Conservation (phyloP, 2,329 filamentous ascomycete species). For the Verticillium nubilum region DNA sequence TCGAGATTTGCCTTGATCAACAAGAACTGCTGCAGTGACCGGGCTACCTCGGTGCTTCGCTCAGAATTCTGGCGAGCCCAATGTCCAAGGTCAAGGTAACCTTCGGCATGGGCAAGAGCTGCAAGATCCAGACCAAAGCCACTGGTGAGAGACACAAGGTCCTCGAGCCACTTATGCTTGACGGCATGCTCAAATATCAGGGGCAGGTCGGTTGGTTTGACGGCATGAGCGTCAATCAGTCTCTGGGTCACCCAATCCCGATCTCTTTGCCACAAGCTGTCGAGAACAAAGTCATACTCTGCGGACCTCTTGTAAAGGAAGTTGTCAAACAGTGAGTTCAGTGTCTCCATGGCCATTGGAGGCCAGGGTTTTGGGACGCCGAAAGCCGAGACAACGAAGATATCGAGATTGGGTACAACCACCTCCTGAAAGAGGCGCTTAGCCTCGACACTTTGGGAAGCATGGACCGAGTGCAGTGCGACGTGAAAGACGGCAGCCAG, state of each 20-base stretch:
- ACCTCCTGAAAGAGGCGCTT: conserved; percentile 62
- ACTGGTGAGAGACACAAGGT: conserved; percentile 71
- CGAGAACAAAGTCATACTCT: conserved; percentile 81
- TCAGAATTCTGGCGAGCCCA: conserved; percentile 73
- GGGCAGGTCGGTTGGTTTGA: conserved; percentile 51
- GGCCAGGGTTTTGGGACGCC: conserved; percentile 75
- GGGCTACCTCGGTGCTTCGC: conserved; percentile 61
- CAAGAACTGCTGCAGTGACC: conserved; percentile 72
- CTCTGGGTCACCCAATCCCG: conserved; percentile 78
- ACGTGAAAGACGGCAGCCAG: conserved; percentile 64
- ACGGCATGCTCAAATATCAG: conserved; percentile 58
- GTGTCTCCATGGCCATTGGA: conserved; percentile 65
- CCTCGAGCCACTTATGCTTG: conserved; percentile 78
- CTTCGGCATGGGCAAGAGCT: conserved; percentile 76
- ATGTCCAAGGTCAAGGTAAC: conserved; percentile 70
- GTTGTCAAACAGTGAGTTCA: conserved; percentile 73
- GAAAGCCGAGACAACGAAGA: conserved; percentile 74
- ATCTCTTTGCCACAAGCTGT: conserved; percentile 88
- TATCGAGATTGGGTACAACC: conserved; percentile 67
- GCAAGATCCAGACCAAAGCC: conserved; percentile 85
- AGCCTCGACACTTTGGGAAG: conserved; percentile 57
- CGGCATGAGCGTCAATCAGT: conserved; percentile 72
- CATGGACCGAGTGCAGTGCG: conserved; percentile 54
- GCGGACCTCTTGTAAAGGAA: conserved; percentile 76
- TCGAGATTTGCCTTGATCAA: conserved; percentile 81